A percentile compares a stretch with the other conserved stretches of the same genome.
Evolutionary conservation across 352 stramenopile species (phyloP).

Genomic region (Phytophthora meadii): DNA sequence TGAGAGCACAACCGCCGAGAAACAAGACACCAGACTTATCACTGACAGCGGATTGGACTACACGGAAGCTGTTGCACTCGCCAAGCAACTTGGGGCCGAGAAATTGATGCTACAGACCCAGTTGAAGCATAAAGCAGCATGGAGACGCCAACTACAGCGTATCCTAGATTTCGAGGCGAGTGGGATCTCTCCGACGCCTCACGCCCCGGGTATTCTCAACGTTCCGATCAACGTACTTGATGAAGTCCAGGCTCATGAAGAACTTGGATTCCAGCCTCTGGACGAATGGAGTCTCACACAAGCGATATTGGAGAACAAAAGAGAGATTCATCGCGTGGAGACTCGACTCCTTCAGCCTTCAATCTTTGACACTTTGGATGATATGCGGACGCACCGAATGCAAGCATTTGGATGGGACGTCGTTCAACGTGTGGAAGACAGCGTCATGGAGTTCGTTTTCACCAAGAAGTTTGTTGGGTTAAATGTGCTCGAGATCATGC

Average conservation of each 20-base stretch:
- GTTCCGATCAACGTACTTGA: slow-evolving; percentile 19
- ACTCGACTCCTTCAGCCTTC: slow-evolving; percentile 17
- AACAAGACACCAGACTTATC: not conserved
- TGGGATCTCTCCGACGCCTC: not conserved
- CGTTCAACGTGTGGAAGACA: slow-evolving; percentile 27
- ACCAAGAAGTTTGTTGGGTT: slow-evolving; percentile 39
- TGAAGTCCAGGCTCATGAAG: slow-evolving; percentile 21
- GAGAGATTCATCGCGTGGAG: slow-evolving; percentile 25
- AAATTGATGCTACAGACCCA: slow-evolving; percentile 38
- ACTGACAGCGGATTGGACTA: slow-evolving; percentile 1
- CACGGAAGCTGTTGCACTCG: slow-evolving; percentile 14
- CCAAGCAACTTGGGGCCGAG: slow-evolving; percentile 45
- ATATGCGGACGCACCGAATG: slow-evolving; percentile 9
- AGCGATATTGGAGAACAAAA: slow-evolving; percentile 39
- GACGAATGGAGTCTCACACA: slow-evolving; percentile 32
- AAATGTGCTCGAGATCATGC: slow-evolving; percentile 35
- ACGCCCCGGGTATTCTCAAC: not conserved
- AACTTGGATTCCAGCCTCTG: slow-evolving; percentile 39
- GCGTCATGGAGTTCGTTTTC: slow-evolving; percentile 43
- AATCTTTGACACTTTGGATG: not conserved
- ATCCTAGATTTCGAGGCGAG: slow-evolving; percentile 37
- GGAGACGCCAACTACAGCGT: slow-evolving; percentile 36
- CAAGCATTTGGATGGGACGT: slow-evolving; percentile 46
- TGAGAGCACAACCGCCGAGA: not conserved
- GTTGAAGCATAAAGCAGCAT: slow-evolving; percentile 37